Conservation (phyloP, 2,329 filamentous ascomycete species). For the Penicillium polonicum region DNA sequence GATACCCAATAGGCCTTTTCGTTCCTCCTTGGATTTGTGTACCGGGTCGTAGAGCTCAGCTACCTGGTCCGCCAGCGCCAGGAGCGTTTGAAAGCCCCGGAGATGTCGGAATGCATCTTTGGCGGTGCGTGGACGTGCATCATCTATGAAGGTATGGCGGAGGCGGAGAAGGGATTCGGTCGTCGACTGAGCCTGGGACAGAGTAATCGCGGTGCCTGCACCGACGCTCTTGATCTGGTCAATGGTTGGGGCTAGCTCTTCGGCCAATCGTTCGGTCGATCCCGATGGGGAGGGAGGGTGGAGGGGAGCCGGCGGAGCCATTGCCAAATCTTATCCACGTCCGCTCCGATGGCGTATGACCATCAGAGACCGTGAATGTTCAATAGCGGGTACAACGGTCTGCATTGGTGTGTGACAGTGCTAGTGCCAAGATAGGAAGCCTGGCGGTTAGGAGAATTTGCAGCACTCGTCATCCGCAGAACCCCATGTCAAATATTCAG, state of each 20-base stretch:
- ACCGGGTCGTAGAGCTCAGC: constrained; percentile 70
- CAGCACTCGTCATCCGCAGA: constrained; percentile 4
- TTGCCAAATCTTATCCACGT: constrained; percentile 37
- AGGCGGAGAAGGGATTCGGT: constrained; percentile 62
- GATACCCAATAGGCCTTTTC: constrained; percentile 68
- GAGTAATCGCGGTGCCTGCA: constrained; percentile 28
- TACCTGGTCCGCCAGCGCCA: constrained; percentile 67
- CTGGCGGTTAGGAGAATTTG: constrained; percentile 7
- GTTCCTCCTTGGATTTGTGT: constrained; percentile 59
- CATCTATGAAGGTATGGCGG: constrained; percentile 62
- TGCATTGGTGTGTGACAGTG: constrained; percentile 34
- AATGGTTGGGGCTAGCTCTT: constrained; percentile 40
- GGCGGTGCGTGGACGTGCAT: constrained; percentile 48
- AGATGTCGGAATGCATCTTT: constrained; percentile 84
- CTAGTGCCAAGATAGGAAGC: constrained; percentile 13
- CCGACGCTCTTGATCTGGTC: constrained; percentile 38
- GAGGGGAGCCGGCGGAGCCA: constrained; percentile 28
- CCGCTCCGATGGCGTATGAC: constrained; percentile 30
- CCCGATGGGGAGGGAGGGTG: constrained; percentile 31
- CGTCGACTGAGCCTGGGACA: constrained; percentile 44
- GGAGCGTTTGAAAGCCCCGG: constrained; percentile 71
- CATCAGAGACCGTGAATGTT: constrained; percentile 37
- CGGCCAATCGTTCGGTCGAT: constrained; percentile 36
- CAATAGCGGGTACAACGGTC: constrained; percentile 33
- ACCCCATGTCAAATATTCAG: constrained; percentile 14